phyloP scores from a whole-genome alignment of 352 stramenopile species.

The Globisporangium radiosum region DNA sequence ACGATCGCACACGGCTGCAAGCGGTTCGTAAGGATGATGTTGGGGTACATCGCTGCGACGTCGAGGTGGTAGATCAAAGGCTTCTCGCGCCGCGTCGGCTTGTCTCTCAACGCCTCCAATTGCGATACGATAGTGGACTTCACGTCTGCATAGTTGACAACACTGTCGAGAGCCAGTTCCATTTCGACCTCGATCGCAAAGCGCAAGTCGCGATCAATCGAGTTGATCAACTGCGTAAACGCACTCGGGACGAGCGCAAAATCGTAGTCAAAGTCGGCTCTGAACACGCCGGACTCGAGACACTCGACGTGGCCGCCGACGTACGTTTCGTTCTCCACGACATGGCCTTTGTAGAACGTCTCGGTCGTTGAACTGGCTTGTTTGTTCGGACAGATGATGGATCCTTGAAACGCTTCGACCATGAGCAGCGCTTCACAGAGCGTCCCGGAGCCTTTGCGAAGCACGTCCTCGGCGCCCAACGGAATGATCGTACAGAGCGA shows the following conservation, averaged over 20 bases:
- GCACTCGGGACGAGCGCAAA: constrained; percentile 94
- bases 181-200: constrained; percentile 96
- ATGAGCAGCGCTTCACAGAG: constrained; percentile 98
- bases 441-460: constrained; percentile 94
- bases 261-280: constrained; percentile 96
- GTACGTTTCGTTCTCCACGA: constrained; percentile 98
- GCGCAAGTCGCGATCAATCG: constrained; percentile 95
- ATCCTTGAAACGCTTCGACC: constrained; percentile 95
- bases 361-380: constrained; percentile 79
- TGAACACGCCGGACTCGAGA: constrained; percentile 97
- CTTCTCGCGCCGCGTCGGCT: constrained; percentile 84
- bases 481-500: constrained; percentile 99
- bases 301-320: constrained; percentile 99
- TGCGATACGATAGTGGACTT: constrained; percentile 89
- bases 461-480: constrained; percentile 96
- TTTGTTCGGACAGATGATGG: constrained; percentile 99
- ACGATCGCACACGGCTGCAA: constrained; percentile 97
- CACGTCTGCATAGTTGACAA: constrained; percentile 88
- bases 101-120: constrained; percentile 92
- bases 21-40: constrained; percentile 99
- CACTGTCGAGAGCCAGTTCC: constrained; percentile 81
- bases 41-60: constrained; percentile 99
- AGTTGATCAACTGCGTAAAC: constrained; percentile 94
- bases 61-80: constrained; percentile 99
- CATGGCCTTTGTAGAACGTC: constrained; percentile 89